A percentile compares a stretch with the other conserved stretches of the same genome.
Conservation (phyloP, 2,329 filamentous ascomycete species). For the Alternaria sp. region DNA sequence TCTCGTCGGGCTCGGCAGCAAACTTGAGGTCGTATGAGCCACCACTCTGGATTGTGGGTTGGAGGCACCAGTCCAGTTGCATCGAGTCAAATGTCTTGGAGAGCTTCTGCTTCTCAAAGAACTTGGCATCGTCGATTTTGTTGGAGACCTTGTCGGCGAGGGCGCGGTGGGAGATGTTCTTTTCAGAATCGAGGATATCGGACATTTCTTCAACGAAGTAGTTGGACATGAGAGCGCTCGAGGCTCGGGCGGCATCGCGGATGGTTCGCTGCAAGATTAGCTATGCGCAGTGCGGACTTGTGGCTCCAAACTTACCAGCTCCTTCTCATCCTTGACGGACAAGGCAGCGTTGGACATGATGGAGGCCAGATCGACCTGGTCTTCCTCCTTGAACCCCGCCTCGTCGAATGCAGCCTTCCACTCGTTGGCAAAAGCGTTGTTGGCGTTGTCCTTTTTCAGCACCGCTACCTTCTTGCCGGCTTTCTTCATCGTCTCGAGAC, state of each 20-base stretch:
- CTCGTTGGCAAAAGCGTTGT: constrained; percentile 91
- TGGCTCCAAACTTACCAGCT: constrained; percentile 65
- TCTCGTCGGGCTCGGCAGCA: constrained; percentile 78
- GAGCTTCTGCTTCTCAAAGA: constrained; percentile 87
- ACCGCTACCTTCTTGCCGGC: constrained; percentile 92
- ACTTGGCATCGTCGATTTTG: constrained; percentile 92
- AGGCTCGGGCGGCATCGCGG: constrained; percentile 91
- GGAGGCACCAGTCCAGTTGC: constrained; percentile 93
- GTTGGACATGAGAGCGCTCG: constrained; percentile 91
- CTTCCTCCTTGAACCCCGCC: constrained; percentile 77
- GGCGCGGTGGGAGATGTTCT: constrained; percentile 90
- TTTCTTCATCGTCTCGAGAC: constrained; percentile 84
- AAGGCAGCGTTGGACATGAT: constrained; percentile 86
- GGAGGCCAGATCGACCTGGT: constrained; percentile 84
- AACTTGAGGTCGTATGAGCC: constrained; percentile 93
- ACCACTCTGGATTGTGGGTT: constrained; percentile 91
- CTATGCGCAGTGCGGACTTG: constrained; percentile 7
- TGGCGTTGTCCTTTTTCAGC: constrained; percentile 82
- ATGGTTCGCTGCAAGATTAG: constrained; percentile 72
- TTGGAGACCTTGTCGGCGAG: constrained; percentile 87
- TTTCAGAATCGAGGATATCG: constrained; percentile 91
- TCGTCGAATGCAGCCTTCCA: constrained; percentile 87
- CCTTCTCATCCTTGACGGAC: constrained; percentile 92
- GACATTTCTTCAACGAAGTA: constrained; percentile 99
- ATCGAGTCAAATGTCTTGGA: constrained; percentile 85